Evolutionary conservation across 2,329 filamentous ascomycete genomes (phyloP).

Genomic region (Cladophialophora psammophila): DNA sequence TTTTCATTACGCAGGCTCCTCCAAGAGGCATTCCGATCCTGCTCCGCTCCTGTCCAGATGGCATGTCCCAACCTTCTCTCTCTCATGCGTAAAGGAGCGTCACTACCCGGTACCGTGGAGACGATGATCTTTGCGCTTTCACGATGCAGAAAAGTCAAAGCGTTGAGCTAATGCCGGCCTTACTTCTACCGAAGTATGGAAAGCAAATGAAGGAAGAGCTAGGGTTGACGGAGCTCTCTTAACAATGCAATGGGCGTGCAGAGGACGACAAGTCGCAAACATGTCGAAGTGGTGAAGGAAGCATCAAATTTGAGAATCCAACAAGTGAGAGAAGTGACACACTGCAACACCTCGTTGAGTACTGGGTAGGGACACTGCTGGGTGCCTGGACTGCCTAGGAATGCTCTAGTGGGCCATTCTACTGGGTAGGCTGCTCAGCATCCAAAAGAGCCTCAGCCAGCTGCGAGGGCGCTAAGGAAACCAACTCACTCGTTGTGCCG

Average conservation of each 20-base stretch:
- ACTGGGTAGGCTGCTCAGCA: neutral
- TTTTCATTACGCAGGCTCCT: too few relatives aligned
- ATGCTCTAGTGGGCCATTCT: neutral
- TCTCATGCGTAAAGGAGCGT: too few relatives aligned
- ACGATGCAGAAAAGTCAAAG: too few relatives aligned
- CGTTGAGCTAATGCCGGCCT: too few relatives aligned
- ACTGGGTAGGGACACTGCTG: too few relatives aligned
- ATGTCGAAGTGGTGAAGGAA: neutral
- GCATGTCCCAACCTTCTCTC: too few relatives aligned
- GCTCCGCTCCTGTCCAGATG: too few relatives aligned
- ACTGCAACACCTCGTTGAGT: too few relatives aligned
- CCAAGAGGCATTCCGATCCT: too few relatives aligned
- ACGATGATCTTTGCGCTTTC: too few relatives aligned
- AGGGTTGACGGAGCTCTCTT: neutral
- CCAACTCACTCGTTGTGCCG: neutral
- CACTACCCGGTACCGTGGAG: too few relatives aligned
- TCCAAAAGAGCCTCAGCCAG: neutral
- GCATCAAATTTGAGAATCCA: neutral
- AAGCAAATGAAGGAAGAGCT: neutral
- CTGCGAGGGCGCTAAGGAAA: neutral
- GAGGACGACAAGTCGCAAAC: neutral
- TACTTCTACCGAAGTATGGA: neutral
- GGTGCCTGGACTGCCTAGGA: neutral
- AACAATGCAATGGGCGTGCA: neutral
- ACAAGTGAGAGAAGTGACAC: too few relatives aligned